phyloP scores from a whole-genome alignment of 768 basidiomycete species.

The Suillus lakei region DNA sequence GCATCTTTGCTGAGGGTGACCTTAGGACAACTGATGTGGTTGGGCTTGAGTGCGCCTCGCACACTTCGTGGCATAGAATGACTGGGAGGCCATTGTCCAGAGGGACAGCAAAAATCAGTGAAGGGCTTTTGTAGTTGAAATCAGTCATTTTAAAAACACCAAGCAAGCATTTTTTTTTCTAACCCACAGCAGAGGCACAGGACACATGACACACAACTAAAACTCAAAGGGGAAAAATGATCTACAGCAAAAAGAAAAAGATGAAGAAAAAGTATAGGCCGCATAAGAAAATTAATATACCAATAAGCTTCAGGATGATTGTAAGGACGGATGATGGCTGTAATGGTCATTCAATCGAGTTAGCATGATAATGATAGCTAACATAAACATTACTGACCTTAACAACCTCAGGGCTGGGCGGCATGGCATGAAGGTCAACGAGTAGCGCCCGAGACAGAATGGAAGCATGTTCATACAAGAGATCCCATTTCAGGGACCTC shows the following conservation, averaged over 20 bases:
- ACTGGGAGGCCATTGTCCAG: background rate
- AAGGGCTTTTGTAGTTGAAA: background rate
- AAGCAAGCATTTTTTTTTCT: background rate
- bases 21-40: background rate
- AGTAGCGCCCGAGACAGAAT: constrained; percentile 8
- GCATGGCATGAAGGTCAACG: constrained; percentile 2
- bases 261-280: background rate
- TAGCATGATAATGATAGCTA: background rate
- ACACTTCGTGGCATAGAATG: background rate
- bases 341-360: background rate
- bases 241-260: too few relatives aligned
- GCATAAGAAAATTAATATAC: background rate
- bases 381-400: constrained; percentile 1
- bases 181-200: background rate
- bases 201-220: background rate
- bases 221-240: too few relatives aligned
- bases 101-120: background rate
- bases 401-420: background rate
- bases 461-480: constrained; percentile 13
- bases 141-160: background rate
- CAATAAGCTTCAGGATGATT: background rate
- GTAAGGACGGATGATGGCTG: background rate
- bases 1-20: constrained; percentile 8
- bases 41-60: background rate
- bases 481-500: constrained; percentile 10